Conservation (phyloP, 2,329 filamentous ascomycete species). For the Beauveria varroae region DNA sequence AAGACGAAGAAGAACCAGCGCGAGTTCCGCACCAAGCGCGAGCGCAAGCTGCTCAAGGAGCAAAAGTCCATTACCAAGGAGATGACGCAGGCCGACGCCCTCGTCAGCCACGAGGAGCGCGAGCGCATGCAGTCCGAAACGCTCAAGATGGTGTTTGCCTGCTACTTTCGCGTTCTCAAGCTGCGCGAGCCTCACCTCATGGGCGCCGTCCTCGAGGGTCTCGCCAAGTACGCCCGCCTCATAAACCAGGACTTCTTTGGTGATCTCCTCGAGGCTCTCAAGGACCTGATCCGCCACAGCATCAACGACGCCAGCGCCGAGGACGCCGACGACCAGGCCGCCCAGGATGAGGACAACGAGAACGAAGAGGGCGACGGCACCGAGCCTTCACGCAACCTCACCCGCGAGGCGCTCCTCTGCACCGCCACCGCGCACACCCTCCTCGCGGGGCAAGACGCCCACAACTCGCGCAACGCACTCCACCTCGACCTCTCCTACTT, state of each 20-base stretch:
- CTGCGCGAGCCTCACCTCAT: slow-evolving; percentile 73
- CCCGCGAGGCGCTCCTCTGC: slow-evolving; percentile 83
- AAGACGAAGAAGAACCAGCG: slow-evolving; percentile 67
- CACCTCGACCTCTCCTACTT: slow-evolving; percentile 94
- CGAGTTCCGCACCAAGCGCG: slow-evolving; percentile 82
- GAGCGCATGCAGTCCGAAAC: slow-evolving; percentile 94
- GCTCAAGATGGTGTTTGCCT: slow-evolving; percentile 88
- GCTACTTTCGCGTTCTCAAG: slow-evolving; percentile 93
- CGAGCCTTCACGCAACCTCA: slow-evolving; percentile 57
- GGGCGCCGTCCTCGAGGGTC: slow-evolving; percentile 92
- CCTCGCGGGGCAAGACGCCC: slow-evolving; percentile 85
- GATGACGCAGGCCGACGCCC: slow-evolving; percentile 84
- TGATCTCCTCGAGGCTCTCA: slow-evolving; percentile 86
- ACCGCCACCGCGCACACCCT: slow-evolving; percentile 96
- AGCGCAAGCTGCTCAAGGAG: slow-evolving; percentile 77
- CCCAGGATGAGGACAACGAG: slow-evolving; percentile 34
- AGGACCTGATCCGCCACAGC: slow-evolving; percentile 79
- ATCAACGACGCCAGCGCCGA: slow-evolving; percentile 46
- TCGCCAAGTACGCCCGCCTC: slow-evolving; percentile 88
- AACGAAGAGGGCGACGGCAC: slow-evolving; percentile 37
- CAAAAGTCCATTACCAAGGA: slow-evolving; percentile 86
- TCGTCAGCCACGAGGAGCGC: slow-evolving; percentile 84
- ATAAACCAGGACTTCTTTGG: slow-evolving; percentile 99
- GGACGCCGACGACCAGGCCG: slow-evolving; percentile 33
- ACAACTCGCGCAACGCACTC: slow-evolving; percentile 71